Conservation (phyloP, 768 basidiomycete genomes). For the Phlebiopsis gigantea region DNA sequence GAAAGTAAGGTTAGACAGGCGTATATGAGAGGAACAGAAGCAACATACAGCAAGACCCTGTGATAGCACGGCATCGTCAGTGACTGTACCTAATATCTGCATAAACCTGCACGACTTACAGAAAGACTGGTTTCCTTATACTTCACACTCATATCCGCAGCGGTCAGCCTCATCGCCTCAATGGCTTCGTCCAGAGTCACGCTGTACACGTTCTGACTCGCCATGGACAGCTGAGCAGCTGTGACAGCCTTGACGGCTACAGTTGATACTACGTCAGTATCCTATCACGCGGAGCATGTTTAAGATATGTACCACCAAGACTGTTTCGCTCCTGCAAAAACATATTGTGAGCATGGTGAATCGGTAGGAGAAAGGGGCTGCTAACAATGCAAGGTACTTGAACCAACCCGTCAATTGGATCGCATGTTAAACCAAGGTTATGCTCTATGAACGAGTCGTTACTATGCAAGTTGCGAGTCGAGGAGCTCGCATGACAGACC, state of each 20-base stretch:
- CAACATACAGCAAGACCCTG: conserved; percentile 58
- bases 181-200: conserved; percentile 94
- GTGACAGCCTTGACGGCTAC: conserved; percentile 89
- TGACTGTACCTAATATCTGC: not conserved
- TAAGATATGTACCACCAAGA: conserved; percentile 55
- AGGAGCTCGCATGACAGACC: conserved; percentile 36
- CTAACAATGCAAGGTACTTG: conserved; percentile 94
- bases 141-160: conserved; percentile 91
- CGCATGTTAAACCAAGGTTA: conserved; percentile 86
- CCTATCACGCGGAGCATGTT: not conserved
- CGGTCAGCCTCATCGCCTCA: conserved; percentile 90
- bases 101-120: conserved; percentile 36
- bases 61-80: not conserved
- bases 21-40: not conserved
- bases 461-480: not conserved
- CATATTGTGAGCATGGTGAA: conserved; percentile 9
- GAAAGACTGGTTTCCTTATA: conserved; percentile 96
- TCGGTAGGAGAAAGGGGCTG: conserved; percentile 18
- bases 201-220: conserved; percentile 80
- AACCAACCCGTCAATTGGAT: conserved; percentile 89
- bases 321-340: conserved; percentile 69
- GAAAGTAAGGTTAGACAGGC: conserved; percentile 9
- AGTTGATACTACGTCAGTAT: not conserved
- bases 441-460: conserved; percentile 52
- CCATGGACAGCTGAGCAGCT: conserved; percentile 92